These are phyloP conservation scores for Phyllachora maydis DNA, from an alignment of 2,329 filamentous ascomycete genomes.

Conservation along the genomic window DNA sequence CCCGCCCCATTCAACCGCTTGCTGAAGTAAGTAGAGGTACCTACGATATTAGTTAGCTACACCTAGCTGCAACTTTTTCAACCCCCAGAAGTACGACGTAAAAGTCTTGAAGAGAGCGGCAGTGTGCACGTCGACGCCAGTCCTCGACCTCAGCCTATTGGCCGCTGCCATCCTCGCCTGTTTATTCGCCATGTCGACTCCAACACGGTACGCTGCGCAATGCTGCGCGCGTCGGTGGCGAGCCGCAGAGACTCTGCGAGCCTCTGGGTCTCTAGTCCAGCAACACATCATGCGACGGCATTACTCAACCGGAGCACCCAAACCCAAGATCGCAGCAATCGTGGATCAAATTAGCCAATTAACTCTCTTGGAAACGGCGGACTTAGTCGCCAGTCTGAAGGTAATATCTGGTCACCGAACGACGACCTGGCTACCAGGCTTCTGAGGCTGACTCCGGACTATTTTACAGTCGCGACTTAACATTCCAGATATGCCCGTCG, in stretches of 20 bases:
- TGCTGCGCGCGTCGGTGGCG: slow-evolving; percentile 43
- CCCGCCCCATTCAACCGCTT: too few species aligned
- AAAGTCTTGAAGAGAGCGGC: too few species aligned
- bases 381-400: slow-evolving; percentile 88
- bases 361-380: slow-evolving; percentile 91
- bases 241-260: slow-evolving; percentile 21
- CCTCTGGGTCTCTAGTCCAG: slow-evolving; percentile 21
- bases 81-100: too few species aligned
- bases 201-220: slow-evolving; percentile 41
- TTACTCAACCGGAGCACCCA: slow-evolving; percentile 62
- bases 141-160: too few species aligned
- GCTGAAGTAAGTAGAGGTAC: too few species aligned
- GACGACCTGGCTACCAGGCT: too few species aligned
- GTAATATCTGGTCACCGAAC: too few species aligned
- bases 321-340: slow-evolving; percentile 84
- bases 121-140: too few species aligned
- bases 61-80: too few species aligned
- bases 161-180: neutral
- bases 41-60: too few species aligned
- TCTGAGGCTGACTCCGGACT: too few species aligned
- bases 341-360: slow-evolving; percentile 98
- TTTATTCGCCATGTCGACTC: slow-evolving; percentile 10
- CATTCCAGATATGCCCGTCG: slow-evolving; percentile 92
- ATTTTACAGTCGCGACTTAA: slow-evolving; percentile 77
- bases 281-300: slow-evolving; percentile 48